Evolutionary conservation across 257 asterid genomes (phyloP).

Genomic region (Solanum clarkiae): DNA sequence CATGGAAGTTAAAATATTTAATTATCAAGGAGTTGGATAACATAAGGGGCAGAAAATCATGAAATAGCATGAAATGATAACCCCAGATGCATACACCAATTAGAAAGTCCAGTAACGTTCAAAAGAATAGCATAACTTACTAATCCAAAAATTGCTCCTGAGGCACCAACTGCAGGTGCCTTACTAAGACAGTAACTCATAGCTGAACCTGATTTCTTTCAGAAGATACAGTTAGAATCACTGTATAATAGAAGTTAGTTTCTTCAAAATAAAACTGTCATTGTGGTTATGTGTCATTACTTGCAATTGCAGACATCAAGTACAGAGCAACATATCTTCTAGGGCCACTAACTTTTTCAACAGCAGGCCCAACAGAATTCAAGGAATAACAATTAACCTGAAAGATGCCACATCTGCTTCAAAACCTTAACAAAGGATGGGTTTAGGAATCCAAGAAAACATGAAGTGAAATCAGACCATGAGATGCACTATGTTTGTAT

Average conservation of each 20-base stretch:
- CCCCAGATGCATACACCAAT: not conserved
- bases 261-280: slow-evolving; percentile 6
- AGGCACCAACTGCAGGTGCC: slow-evolving; percentile 90
- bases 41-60: not conserved
- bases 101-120: not conserved
- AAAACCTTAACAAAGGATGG: not conserved
- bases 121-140: slow-evolving; percentile 26
- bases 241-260: not conserved
- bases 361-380: slow-evolving; percentile 63
- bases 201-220: slow-evolving; percentile 50
- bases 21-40: not conserved
- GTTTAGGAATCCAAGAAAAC: not conserved
- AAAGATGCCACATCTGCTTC: slow-evolving; percentile 7
- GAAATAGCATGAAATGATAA: not conserved
- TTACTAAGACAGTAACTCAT: slow-evolving; percentile 67
- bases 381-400: slow-evolving; percentile 85
- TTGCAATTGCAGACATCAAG: slow-evolving; percentile 65
- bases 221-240: slow-evolving; percentile 9
- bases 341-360: slow-evolving; percentile 66
- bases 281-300: slow-evolving; percentile 27
- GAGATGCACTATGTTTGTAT: slow-evolving; percentile 72
- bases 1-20: not conserved
- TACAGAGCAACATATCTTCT: slow-evolving; percentile 59
- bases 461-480: slow-evolving; percentile 41
- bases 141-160: slow-evolving; percentile 88